Percentiles rank a stretch among this genome's conserved stretches.
Conservation (phyloP, 345 rosid genomes). For the Passiflora organensis region DNA sequence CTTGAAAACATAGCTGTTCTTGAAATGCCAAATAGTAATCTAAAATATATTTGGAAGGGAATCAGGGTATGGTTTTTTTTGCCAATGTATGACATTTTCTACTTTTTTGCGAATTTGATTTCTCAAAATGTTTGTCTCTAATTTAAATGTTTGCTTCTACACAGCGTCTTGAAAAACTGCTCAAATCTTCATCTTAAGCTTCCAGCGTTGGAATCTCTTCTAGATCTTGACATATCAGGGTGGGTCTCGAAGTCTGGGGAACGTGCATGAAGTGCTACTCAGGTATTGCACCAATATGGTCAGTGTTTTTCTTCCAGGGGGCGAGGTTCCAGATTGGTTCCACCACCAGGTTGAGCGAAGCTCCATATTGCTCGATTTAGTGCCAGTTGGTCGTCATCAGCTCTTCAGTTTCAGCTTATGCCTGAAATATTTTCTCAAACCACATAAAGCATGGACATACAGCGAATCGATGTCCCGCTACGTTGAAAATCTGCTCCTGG, state of each 20-base stretch:
- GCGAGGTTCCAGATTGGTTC: background rate
- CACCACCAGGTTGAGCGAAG: background rate
- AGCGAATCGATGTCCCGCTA: no score
- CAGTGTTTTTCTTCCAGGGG: background rate
- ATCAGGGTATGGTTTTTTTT: background rate
- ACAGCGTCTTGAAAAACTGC: no score
- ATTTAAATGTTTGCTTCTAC: no score
- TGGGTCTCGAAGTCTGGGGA: no score
- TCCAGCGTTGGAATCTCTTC: background rate
- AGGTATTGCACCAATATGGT: background rate
- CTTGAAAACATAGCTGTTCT: conserved; percentile 1
- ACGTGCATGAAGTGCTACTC: no score
- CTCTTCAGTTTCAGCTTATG: background rate
- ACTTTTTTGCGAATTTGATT: background rate
- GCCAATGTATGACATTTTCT: background rate
- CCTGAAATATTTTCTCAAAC: background rate
- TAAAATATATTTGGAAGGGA: background rate
- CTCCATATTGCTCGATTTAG: background rate
- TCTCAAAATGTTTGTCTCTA: no score
- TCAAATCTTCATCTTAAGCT: no score
- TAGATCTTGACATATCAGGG: no score
- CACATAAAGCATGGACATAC: no score
- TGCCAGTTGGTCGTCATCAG: background rate
- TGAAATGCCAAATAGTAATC: background rate
- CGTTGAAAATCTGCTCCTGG: no score